phyloP scores from a whole-genome alignment of 2,329 filamentous ascomycete genomes.

The Pseudocercospora fuligena region DNA sequence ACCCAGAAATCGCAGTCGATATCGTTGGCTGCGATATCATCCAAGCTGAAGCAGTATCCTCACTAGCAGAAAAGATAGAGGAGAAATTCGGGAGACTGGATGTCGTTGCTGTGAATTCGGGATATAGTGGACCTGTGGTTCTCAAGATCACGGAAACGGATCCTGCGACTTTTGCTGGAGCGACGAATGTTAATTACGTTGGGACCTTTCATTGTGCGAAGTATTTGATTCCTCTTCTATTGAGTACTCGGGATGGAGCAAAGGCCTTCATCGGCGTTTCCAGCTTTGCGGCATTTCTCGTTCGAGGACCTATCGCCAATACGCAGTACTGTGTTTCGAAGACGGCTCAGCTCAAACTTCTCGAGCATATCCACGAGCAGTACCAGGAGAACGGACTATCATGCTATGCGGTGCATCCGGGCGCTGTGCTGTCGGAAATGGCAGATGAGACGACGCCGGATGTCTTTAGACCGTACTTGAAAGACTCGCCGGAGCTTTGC shows the following conservation, averaged over 20 bases:
- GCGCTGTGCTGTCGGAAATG: conserved; percentile 45
- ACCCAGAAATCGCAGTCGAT: conserved; percentile 34
- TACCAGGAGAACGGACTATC: conserved; percentile 38
- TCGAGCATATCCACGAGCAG: conserved; percentile 47
- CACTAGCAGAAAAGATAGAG: conserved; percentile 26
- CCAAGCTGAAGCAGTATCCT: conserved; percentile 22
- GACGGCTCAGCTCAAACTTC: conserved; percentile 44
- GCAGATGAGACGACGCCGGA: conserved; percentile 42
- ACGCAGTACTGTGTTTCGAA: conserved; percentile 46
- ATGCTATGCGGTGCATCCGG: conserved; percentile 44
- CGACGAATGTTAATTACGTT: conserved; percentile 37
- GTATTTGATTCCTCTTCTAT: conserved; percentile 35
- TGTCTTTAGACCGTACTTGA: conserved; percentile 29
- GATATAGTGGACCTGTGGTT: conserved; percentile 30
- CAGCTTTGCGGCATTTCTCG: conserved; percentile 39
- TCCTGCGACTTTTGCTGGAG: conserved; percentile 30
- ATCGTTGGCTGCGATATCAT: conserved; percentile 37
- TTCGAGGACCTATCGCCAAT: conserved; percentile 48
- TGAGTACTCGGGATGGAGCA: conserved; percentile 25
- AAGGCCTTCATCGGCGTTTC: conserved; percentile 44
- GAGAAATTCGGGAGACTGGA: conserved; percentile 33
- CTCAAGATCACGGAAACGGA: conserved; percentile 32
- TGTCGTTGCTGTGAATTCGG: conserved; percentile 35
- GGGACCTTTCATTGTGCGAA: conserved; percentile 38
- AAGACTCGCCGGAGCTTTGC: conserved; percentile 41